phyloP scores from a whole-genome alignment of 1,284 basidiomycete species.

The Xerocomus amazonicus region DNA sequence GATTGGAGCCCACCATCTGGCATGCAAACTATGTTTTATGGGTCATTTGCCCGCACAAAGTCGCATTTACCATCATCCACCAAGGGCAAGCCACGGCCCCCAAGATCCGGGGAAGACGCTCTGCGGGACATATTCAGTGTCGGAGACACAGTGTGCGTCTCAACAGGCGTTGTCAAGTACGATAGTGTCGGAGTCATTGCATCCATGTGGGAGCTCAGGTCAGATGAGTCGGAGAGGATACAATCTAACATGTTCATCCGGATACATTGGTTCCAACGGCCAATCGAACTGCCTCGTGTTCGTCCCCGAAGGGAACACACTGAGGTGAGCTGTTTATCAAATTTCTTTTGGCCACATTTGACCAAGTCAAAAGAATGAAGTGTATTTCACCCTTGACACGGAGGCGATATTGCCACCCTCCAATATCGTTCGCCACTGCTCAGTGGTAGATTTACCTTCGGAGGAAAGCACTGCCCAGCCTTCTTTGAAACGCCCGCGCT shows the following conservation, averaged over 20 bases:
- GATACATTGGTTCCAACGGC: conserved; percentile 70
- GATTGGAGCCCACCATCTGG: too few relatives aligned
- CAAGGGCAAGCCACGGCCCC: conserved; percentile 25
- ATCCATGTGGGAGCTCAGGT: conserved; percentile 58
- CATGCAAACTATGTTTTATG: conserved; percentile 32
- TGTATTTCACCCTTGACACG: conserved; percentile 55
- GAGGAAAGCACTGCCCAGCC: conserved; percentile 6
- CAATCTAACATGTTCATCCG: conserved; percentile 45
- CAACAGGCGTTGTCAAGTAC: conserved; percentile 44
- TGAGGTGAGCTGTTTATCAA: conserved; percentile 41
- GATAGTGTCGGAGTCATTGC: conserved; percentile 65
- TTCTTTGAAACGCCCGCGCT: conserved; percentile 10
- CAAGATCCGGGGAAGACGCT: conserved; percentile 15
- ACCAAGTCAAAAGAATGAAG: conserved; percentile 8
- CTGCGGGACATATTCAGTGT: conserved; percentile 42
- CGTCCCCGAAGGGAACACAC: conserved; percentile 54
- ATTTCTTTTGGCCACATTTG: conserved; percentile 1
- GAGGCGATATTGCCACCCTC: conserved; percentile 47
- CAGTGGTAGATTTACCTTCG: conserved; percentile 38
- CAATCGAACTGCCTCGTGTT: conserved; percentile 53
- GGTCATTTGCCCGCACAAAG: conserved; percentile 31
- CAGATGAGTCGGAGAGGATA: conserved; percentile 25
- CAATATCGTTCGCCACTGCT: conserved; percentile 46
- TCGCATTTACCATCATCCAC: conserved; percentile 16
- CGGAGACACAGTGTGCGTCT: conserved; percentile 65